Base-by-base conservation (phyloP, 208 protist genomes). In the Leishmania tarentolae region DNA sequence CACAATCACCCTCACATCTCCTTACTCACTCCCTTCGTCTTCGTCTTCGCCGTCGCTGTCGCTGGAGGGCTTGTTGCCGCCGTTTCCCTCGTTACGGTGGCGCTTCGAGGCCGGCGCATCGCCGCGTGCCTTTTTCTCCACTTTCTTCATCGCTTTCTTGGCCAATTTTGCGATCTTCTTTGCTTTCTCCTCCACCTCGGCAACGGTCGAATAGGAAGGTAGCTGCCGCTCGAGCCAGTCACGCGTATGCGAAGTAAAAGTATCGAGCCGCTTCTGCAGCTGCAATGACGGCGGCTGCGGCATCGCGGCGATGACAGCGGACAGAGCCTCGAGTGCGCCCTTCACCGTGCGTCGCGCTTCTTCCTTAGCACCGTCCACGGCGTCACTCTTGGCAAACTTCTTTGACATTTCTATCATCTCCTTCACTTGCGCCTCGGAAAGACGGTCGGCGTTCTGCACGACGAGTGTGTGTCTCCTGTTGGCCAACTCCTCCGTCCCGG, bases 401-500 rank as follows among this genome's bases (percentile, higher is more conserved):
- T 86, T 80, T 61, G 91, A 79, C 63, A 79, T 73, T 21, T 88
- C 63, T n/a, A 88, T 89, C 95, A 97, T 96, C 63, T 86, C 59
- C 74, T 84, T 68, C 68, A 98, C 91, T 73, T 88, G 86, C 69
- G 13, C 86, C 19, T 91, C 88, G 24, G 88, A 94, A 53, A 98
- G 91, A 3, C 92, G 85, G 37, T 94, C 92, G 70, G 35, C 78
- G 83, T 86, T 93, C 53, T 93, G 98, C 77, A 99, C 99, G 46
- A 95, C 94, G 79, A 99, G 99, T 72, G 98, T 99, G 78, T 98
- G 91, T 28, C 68, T 84, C 66, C 95, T 91, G 81, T 84, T 94
- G 37, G 98, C 98, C 57, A 92, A 91, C 85, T 99, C 98, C 86
- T 99, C 99, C 47, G 91, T 94, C 37, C 99, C 99, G 52, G 93